A percentile compares a stretch with the other conserved stretches of the same genome.
These are phyloP conservation scores for Xylaria nigripes DNA, from an alignment of 495 filamentous ascomycete genomes.

Conservation along the genomic window DNA sequence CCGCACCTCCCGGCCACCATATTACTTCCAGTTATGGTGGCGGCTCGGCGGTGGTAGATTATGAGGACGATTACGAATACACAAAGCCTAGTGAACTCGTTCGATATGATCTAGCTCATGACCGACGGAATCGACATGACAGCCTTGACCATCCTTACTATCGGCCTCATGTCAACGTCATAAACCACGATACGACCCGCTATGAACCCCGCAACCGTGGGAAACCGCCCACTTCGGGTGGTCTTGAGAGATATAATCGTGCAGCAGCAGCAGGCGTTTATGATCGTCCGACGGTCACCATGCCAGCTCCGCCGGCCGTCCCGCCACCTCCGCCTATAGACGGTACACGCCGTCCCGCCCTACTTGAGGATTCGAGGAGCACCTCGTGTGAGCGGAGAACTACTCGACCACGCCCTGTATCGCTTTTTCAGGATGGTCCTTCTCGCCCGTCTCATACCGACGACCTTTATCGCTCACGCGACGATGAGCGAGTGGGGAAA, in stretches of 20 bases:
- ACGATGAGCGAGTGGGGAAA: slow-evolving; percentile 28
- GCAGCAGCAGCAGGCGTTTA: slow-evolving; percentile 32
- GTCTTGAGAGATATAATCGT: slow-evolving; percentile 50
- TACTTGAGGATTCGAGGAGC: slow-evolving; percentile 27
- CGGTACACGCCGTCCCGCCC: slow-evolving; percentile 19
- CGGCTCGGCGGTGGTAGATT: slow-evolving; percentile 42
- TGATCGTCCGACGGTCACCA: slow-evolving; percentile 36
- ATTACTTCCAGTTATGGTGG: slow-evolving; percentile 19
- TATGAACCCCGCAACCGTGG: slow-evolving; percentile 40
- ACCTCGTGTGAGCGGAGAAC: slow-evolving; percentile 26
- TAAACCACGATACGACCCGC: slow-evolving; percentile 47
- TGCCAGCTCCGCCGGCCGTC: slow-evolving; percentile 33
- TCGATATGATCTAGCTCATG: slow-evolving; percentile 52
- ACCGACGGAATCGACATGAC: slow-evolving; percentile 39
- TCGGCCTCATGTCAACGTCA: slow-evolving; percentile 55
- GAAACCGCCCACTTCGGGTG: slow-evolving; percentile 54
- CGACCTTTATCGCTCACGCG: slow-evolving; percentile 35
- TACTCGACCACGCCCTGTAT: slow-evolving; percentile 33
- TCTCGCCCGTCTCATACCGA: slow-evolving; percentile 30
- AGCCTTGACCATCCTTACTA: slow-evolving; percentile 48
- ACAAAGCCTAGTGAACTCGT: slow-evolving; percentile 62
- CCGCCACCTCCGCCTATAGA: slow-evolving; percentile 30
- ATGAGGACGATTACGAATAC: slow-evolving; percentile 59
- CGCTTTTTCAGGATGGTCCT: slow-evolving; percentile 39
- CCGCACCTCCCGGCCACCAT: slow-evolving; percentile 23